phyloP scores from a whole-genome alignment of 805 yeast genomes.

The Sugiyamaella americana region DNA sequence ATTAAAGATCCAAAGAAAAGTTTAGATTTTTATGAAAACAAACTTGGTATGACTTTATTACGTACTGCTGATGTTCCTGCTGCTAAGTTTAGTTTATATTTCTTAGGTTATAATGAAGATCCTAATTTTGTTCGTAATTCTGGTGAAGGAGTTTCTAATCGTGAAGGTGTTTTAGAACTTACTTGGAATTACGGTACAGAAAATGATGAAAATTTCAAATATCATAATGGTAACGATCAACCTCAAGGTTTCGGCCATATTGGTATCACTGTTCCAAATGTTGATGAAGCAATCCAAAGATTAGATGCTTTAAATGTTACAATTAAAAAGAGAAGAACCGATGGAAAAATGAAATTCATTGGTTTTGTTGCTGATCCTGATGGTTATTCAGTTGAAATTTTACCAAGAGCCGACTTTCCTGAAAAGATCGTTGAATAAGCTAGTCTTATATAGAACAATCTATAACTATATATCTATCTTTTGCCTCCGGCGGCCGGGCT shows the following conservation, averaged over 20 bases:
- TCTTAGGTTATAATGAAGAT: conserved; percentile 61
- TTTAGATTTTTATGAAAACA: conserved; percentile 68
- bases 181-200: conserved; percentile 98
- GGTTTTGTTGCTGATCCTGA: conserved; percentile 87
- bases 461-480: no score
- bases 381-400: conserved; percentile 75
- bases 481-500: no score
- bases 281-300: conserved; percentile 45
- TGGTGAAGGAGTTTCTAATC: conserved; percentile 29
- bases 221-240: conserved; percentile 76
- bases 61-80: conserved; percentile 49
- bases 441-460: no score
- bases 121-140: conserved; percentile 40
- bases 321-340: conserved; percentile 42
- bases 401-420: conserved; percentile 38
- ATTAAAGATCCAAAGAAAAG: conserved; percentile 78
- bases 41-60: conserved; percentile 73
- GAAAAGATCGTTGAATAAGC: conserved; percentile 14
- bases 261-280: conserved; percentile 63
- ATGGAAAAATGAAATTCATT: conserved; percentile 49
- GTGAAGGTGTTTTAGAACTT: conserved; percentile 76
- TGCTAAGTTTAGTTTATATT: conserved; percentile 82
- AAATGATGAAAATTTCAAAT: conserved; percentile 60
- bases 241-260: conserved; percentile 86
- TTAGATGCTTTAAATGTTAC: conserved; percentile 42